phyloP scores from a whole-genome alignment of 2,329 filamentous ascomycete species.

The Calycina herbarum region DNA sequence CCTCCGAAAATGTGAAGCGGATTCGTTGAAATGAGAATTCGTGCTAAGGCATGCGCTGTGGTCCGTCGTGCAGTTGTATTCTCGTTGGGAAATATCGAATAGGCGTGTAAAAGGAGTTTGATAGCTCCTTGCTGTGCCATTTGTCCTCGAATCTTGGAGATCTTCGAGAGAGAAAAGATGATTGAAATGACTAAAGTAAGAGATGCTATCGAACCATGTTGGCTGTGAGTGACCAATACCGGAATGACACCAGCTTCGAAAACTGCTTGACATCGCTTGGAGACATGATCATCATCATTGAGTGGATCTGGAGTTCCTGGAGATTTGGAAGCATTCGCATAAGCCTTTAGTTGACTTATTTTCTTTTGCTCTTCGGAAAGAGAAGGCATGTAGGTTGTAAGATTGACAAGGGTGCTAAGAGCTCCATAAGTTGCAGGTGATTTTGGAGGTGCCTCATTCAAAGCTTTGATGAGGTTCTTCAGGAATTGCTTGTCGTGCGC shows the following conservation, averaged over 20 bases:
- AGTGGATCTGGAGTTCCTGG: constrained; percentile 62
- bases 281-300: constrained; percentile 74
- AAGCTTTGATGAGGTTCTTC: constrained; percentile 64
- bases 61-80: constrained; percentile 52
- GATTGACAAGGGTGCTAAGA: constrained; percentile 80
- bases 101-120: constrained; percentile 74
- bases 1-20: constrained; percentile 81
- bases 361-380: constrained; percentile 90
- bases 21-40: constrained; percentile 84
- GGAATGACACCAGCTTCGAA: constrained; percentile 78
- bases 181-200: constrained; percentile 74
- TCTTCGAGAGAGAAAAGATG: constrained; percentile 73
- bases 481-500: constrained; percentile 68
- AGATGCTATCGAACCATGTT: constrained; percentile 68
- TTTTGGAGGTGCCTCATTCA: constrained; percentile 59
- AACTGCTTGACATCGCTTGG: constrained; percentile 71
- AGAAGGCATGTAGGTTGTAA: constrained; percentile 76
- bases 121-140: constrained; percentile 94
- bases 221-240: constrained; percentile 73
- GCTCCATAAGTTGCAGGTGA: constrained; percentile 80
- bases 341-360: constrained; percentile 88
- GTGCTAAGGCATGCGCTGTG: constrained; percentile 78
- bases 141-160: constrained; percentile 70
- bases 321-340: constrained; percentile 80
- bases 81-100: constrained; percentile 59